A percentile compares a stretch with the other conserved stretches of the same genome.
Evolutionary conservation across 306 rosid genomes (phyloP).

Genomic region (Lathyrus sativus): DNA sequence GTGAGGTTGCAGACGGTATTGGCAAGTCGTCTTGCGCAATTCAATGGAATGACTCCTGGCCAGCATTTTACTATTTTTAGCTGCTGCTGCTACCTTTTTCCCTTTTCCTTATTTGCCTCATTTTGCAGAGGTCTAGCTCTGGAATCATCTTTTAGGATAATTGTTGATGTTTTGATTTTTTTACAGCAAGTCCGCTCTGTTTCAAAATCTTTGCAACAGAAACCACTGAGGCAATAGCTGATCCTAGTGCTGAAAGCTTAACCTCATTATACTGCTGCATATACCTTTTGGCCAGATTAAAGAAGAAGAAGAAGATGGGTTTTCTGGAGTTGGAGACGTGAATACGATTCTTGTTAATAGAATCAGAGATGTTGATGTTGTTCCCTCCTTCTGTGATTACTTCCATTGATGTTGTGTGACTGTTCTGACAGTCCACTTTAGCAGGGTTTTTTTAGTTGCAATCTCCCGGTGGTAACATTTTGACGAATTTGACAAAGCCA

Average conservation of each 20-base stretch:
- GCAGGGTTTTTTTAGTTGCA: conserved; percentile 68
- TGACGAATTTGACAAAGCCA: conserved; percentile 75
- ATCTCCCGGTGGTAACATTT: conserved; percentile 68
- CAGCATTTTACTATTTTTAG: no score
- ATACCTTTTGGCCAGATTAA: conserved; percentile 79
- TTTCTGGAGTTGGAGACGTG: no score
- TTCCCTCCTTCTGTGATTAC: conserved; percentile 58
- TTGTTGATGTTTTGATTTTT: conserved; percentile 70
- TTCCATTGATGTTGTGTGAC: conserved; percentile 45
- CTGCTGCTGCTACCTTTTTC: neutral
- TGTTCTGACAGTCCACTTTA: conserved; percentile 79
- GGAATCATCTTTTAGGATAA: conserved; percentile 70
- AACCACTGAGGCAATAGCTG: conserved; percentile 85
- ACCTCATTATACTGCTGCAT: conserved; percentile 82
- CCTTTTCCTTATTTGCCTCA: conserved; percentile 60
- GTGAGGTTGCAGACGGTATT: no score
- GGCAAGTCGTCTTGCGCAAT: no score
- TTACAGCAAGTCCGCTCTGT: conserved; percentile 76
- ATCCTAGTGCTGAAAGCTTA: conserved; percentile 82
- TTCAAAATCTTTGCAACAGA: conserved; percentile 80
- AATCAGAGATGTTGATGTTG: conserved; percentile 52
- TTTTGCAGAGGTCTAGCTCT: conserved; percentile 74
- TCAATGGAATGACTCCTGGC: no score
- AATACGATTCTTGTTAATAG: conserved; percentile 68
- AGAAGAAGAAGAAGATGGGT: conserved; percentile 74